Percentiles rank a stretch among this genome's conserved stretches.
These are phyloP conservation scores for Euphorbia celastroides DNA, from an alignment of 441 rosid genomes.

Conservation along the genomic window DNA sequence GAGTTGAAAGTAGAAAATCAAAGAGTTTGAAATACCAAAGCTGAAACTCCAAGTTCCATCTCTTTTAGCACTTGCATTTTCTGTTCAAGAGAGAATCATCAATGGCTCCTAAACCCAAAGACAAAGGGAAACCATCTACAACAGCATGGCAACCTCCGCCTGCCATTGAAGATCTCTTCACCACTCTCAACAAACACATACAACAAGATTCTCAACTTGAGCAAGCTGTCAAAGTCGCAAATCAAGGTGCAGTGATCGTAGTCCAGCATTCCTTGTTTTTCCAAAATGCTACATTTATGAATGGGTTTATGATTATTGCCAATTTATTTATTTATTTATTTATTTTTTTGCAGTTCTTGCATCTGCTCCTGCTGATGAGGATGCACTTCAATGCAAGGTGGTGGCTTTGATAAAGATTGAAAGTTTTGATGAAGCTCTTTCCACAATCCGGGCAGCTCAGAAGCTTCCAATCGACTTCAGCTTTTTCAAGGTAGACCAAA, in stretches of 20 bases:
- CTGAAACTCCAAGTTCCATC: neutral
- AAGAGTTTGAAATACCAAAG: neutral
- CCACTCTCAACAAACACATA: constrained; percentile 60
- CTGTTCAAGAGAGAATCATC: constrained; percentile 13
- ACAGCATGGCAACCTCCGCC: constrained; percentile 59
- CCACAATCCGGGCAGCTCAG: constrained; percentile 42
- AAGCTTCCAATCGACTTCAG: constrained; percentile 49
- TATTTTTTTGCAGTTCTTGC: constrained; percentile 43
- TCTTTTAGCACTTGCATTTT: neutral
- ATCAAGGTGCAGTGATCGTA: constrained; percentile 42
- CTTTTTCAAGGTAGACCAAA: constrained; percentile 52
- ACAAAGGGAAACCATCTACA: constrained; percentile 39
- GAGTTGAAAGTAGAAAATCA: neutral
- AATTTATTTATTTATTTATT: too few species aligned
- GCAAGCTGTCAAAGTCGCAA: constrained; percentile 64
- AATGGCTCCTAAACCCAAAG: constrained; percentile 78
- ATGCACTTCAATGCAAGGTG: constrained; percentile 81
- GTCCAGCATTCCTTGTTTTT: neutral
- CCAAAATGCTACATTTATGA: neutral
- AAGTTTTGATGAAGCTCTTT: constrained; percentile 55
- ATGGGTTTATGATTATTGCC: neutral
- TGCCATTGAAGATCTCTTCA: constrained; percentile 81
- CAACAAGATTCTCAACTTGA: constrained; percentile 48
- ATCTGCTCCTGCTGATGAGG: constrained; percentile 58
- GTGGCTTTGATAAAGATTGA: constrained; percentile 71